Percentiles rank a stretch among this genome's conserved stretches.
phyloP scores from a whole-genome alignment of 441 rosid genomes.

The Adansonia grandidieri region DNA sequence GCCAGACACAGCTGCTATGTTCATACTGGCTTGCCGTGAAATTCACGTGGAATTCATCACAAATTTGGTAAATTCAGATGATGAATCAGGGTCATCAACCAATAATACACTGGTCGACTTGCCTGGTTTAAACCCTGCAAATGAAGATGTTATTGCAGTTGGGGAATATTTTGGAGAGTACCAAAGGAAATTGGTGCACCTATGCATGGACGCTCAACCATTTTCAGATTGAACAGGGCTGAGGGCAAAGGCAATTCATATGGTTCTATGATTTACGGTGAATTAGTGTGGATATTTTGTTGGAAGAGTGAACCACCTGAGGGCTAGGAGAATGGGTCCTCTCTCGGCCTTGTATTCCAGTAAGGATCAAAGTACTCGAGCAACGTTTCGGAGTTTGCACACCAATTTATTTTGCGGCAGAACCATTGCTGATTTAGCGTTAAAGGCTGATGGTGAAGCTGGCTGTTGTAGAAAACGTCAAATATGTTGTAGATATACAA shows the following conservation, averaged over 20 bases:
- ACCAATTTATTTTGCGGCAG: neutral
- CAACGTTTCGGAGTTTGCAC: neutral
- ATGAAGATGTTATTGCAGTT: conserved; percentile 80
- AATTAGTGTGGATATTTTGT: neutral
- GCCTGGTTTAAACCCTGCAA: conserved; percentile 71
- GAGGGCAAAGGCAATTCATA: neutral
- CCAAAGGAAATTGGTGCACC: conserved; percentile 88
- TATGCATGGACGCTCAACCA: conserved; percentile 91
- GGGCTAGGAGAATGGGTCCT: neutral
- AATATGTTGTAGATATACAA: conserved; percentile 9
- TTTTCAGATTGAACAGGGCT: conserved; percentile 51
- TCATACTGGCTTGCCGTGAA: conserved; percentile 83
- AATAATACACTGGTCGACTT: conserved; percentile 41
- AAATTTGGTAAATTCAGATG: conserved; percentile 47
- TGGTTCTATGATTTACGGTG: neutral
- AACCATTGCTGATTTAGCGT: neutral
- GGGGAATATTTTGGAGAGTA: conserved; percentile 87
- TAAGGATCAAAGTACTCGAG: neutral
- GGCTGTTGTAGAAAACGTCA: neutral
- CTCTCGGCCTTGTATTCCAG: neutral
- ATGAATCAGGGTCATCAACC: conserved; percentile 44
- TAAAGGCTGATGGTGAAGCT: neutral
- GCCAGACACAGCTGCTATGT: conserved; percentile 98
- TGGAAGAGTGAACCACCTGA: neutral
- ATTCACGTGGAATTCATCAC: conserved; percentile 54